Evolutionary conservation across 108 stramenopile genomes (phyloP).

Genomic region (Skeletonema tropicum): DNA sequence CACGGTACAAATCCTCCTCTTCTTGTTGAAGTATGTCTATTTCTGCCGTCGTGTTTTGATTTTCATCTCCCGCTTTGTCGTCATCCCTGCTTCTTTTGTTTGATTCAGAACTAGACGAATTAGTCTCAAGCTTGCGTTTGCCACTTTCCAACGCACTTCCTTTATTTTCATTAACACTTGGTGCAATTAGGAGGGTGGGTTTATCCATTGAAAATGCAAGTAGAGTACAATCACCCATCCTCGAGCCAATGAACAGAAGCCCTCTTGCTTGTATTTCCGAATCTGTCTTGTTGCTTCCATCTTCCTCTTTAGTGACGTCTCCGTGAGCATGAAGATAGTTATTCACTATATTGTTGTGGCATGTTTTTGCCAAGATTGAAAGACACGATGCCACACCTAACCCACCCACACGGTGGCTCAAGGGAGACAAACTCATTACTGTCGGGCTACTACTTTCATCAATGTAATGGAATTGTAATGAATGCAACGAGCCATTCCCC

Average conservation of each 20-base stretch:
- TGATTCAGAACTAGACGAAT: conserved; percentile 24
- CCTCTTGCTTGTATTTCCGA: conserved; percentile 51
- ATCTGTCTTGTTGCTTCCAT: background rate
- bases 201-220: conserved; percentile 72
- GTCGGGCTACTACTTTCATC: background rate
- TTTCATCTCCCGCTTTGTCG: conserved; percentile 36
- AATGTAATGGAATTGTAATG: conserved; percentile 52
- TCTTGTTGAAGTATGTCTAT: background rate
- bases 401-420: conserved; percentile 65
- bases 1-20: conserved; percentile 10
- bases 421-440: conserved; percentile 64
- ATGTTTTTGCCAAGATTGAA: conserved; percentile 37
- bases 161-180: conserved; percentile 19
- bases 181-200: conserved; percentile 27
- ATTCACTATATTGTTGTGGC: conserved; percentile 19
- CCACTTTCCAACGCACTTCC: conserved; percentile 4
- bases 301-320: conserved; percentile 20
- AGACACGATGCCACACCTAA: conserved; percentile 71
- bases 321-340: conserved; percentile 18
- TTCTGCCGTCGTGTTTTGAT: background rate
- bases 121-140: conserved; percentile 35
- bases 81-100: conserved; percentile 61
- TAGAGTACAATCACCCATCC: conserved; percentile 82
- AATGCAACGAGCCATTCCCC: conserved; percentile 67
- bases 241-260: conserved; percentile 77